Evolutionary conservation across 129 eudicot species (phyloP).

Genomic region (Pseudognaphalium luteoalbum): DNA sequence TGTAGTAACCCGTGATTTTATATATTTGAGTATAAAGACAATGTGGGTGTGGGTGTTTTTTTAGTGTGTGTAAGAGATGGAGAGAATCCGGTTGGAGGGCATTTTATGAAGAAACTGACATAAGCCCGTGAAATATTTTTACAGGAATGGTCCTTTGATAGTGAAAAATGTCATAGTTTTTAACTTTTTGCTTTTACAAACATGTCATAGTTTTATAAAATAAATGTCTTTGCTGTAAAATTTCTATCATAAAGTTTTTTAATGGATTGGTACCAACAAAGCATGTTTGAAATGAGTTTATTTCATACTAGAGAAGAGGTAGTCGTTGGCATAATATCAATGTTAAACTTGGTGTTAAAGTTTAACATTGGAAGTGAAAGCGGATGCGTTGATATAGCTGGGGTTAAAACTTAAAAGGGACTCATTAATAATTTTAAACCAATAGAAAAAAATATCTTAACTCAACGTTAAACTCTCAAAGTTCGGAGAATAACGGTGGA

Average conservation of each 20-base stretch:
- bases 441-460: no score
- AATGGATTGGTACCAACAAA: neutral
- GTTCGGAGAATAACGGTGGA: no score
- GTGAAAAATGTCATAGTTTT: neutral
- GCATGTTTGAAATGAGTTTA: neutral
- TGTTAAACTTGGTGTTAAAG: no score
- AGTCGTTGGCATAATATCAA: no score
- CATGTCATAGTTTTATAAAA: neutral
- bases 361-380: no score
- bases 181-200: neutral
- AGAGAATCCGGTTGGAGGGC: conserved; percentile 35
- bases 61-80: conserved; percentile 27
- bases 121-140: conserved; percentile 34
- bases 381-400: no score
- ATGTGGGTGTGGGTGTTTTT: conserved; percentile 20
- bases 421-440: no score
- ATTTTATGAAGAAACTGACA: conserved; percentile 29
- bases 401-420: no score
- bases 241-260: neutral
- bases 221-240: neutral
- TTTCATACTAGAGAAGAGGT: no score
- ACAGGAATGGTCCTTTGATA: conserved; percentile 18
- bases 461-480: no score
- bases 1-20: conserved; percentile 58
- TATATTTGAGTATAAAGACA: conserved; percentile 21